Conservation (phyloP, 768 basidiomycete species). For the Lepiota brunneoincarnata region DNA sequence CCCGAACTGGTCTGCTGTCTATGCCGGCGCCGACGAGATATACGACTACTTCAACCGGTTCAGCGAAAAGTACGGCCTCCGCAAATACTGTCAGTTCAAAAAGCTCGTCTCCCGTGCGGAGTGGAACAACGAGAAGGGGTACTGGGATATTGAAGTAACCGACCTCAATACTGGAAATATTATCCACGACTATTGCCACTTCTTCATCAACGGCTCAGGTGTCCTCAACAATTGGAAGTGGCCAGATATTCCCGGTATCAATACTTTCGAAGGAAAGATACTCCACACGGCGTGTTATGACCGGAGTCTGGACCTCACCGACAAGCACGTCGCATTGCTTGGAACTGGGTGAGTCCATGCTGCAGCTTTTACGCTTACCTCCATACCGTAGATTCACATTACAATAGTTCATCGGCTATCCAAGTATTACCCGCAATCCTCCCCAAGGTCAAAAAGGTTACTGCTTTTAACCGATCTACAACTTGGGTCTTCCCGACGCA, state of each 20-base stretch:
- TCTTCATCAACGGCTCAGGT: constrained; percentile 31
- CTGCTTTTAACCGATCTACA: constrained; percentile 29
- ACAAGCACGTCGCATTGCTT: constrained; percentile 34
- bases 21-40: constrained; percentile 29
- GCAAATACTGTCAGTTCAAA: constrained; percentile 27
- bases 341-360: constrained; percentile 33
- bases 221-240: constrained; percentile 36
- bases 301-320: constrained; percentile 24
- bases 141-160: constrained; percentile 28
- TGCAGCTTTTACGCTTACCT: too few relatives aligned
- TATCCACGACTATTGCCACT: constrained; percentile 25
- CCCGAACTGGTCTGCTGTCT: constrained; percentile 29
- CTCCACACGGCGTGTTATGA: constrained; percentile 36
- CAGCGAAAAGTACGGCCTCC: constrained; percentile 26
- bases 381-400: not conserved
- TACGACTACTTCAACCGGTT: constrained; percentile 27
- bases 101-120: constrained; percentile 25
- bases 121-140: constrained; percentile 26
- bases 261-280: constrained; percentile 29
- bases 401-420: constrained; percentile 28
- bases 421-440: constrained; percentile 32
- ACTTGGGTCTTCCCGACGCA: constrained; percentile 29
- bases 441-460: constrained; percentile 32
- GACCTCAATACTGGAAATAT: constrained; percentile 17
- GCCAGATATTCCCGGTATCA: constrained; percentile 34